Conservation (phyloP, 2,329 filamentous ascomycete species). For the Penicillium psychrosexuale region DNA sequence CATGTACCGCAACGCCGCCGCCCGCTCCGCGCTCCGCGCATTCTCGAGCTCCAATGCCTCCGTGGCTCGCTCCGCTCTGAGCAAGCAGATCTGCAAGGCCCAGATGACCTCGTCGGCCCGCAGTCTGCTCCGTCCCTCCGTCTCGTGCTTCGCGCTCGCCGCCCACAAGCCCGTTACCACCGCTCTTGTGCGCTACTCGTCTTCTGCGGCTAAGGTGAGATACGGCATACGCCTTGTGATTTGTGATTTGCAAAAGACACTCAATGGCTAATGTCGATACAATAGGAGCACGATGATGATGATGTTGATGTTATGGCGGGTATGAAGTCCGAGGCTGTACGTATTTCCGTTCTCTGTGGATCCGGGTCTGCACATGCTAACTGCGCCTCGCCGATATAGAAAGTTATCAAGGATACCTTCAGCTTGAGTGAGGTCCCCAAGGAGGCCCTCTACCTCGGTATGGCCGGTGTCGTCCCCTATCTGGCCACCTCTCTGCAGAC, state of each 20-base stretch:
- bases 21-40: conserved; percentile 46
- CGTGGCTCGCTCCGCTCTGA: conserved; percentile 41
- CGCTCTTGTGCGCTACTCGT: conserved; percentile 50
- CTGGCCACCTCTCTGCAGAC: conserved; percentile 79
- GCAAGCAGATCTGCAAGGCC: conserved; percentile 44
- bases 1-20: conserved; percentile 46
- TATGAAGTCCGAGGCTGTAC: conserved; percentile 58
- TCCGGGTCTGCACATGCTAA: not conserved
- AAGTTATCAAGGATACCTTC: conserved; percentile 67
- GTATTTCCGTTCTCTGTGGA: conserved; percentile 26
- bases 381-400: conserved; percentile 40
- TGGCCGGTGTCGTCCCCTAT: conserved; percentile 81
- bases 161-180: conserved; percentile 47
- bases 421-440: conserved; percentile 62
- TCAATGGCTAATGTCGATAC: conserved; percentile 45
- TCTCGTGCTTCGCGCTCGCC: conserved; percentile 43
- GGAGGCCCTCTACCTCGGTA: conserved; percentile 65
- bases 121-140: conserved; percentile 34
- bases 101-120: conserved; percentile 45
- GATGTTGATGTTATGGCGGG: conserved; percentile 50
- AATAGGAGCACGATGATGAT: conserved; percentile 25
- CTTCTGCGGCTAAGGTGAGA: conserved; percentile 49
- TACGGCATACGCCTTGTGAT: not conserved
- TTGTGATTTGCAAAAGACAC: conserved; percentile 24
- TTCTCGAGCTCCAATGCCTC: conserved; percentile 44